Evolutionary conservation across 129 eudicot genomes (phyloP), one percentile per base, ranked within the genome.

Genomic region (Helianthus annuus): DNA sequence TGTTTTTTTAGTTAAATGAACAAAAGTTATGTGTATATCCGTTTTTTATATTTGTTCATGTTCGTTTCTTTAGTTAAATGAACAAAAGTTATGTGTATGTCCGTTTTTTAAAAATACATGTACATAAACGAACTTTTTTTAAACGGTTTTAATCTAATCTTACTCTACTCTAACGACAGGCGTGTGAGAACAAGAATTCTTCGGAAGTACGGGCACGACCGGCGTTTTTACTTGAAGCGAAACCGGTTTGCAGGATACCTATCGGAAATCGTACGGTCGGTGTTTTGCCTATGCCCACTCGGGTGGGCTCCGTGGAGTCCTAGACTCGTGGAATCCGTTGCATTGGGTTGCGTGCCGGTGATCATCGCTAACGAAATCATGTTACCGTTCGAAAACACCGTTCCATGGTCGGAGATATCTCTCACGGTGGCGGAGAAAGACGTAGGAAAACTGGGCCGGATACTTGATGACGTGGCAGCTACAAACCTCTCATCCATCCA

Each of bases 271-370:
- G 84, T 68, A 1, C 86, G 95, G 1, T 85, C 98, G 0, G 87
- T 74, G n/a, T 92, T 92, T 57, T 92, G 96, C 59, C 73, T 92
- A 55, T 89, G 96, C 72, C 98, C 98, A 0, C 71, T 92, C 8
- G 98, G 98, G 44, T 92, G 96, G 98, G 98, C 98, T 49, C 98
- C 98, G 5, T 92, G 98, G 98, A 92, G 96, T 58, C 98, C 96
- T 0, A 77, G 96, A 27, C 77, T 92, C 0, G 95, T 92, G 0
- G 98, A 92, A 44, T 87, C 98, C 0, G 89, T 92, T 1, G 98
- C 82, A 0, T 46, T 92, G 16, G 96, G 98, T 8, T 92, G 98
- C 63, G 86, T 92, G 38, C 96, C 98, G 42, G 96, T 92, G 1
- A 85, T 92, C 5, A 83, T 92, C 22, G 98, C 98, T 0, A 95